phyloP scores from a whole-genome alignment of 169 alveolate genomes.

The Theileria sp. region DNA sequence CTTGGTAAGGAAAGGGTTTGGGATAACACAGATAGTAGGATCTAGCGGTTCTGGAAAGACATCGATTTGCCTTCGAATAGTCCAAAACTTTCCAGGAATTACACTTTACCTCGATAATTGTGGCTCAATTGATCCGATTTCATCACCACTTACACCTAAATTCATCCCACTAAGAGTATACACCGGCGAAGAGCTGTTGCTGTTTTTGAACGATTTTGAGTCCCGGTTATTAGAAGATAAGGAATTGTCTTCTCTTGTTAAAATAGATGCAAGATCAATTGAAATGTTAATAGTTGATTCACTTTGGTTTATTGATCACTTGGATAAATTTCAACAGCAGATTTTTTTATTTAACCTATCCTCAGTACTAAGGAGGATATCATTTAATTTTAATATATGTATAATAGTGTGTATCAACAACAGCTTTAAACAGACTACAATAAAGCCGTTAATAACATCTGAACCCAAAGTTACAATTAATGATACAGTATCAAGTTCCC shows the following conservation, averaged over 20 bases:
- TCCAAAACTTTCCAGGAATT: conserved; percentile 19
- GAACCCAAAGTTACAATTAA: neutral
- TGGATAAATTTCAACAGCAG: conserved; percentile 25
- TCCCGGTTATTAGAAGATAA: conserved; percentile 9
- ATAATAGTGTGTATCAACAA: conserved; percentile 48
- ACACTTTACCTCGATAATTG: conserved; percentile 46
- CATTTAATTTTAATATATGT: conserved; percentile 39
- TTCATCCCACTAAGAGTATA: conserved; percentile 48
- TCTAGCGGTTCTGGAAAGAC: conserved; percentile 67
- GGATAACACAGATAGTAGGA: conserved; percentile 61
- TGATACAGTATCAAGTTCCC: neutral
- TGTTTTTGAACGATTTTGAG: conserved; percentile 36
- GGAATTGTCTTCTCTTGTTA: conserved; percentile 1
- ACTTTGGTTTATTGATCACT: conserved; percentile 44
- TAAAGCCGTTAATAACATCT: neutral
- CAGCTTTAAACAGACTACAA: neutral
- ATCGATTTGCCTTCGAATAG: conserved; percentile 33
- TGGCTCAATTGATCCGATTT: conserved; percentile 37
- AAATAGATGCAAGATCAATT: conserved; percentile 38
- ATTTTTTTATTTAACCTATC: conserved; percentile 28
- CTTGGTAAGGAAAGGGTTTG: conserved; percentile 35
- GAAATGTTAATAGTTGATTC: conserved; percentile 46
- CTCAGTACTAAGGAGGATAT: conserved; percentile 28
- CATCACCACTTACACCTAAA: neutral
- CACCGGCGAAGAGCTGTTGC: conserved; percentile 44